A percentile compares a stretch with the other conserved stretches of the same genome.
Conservation (phyloP, 805 yeast genomes). For the Cyberlindnera japonica region DNA sequence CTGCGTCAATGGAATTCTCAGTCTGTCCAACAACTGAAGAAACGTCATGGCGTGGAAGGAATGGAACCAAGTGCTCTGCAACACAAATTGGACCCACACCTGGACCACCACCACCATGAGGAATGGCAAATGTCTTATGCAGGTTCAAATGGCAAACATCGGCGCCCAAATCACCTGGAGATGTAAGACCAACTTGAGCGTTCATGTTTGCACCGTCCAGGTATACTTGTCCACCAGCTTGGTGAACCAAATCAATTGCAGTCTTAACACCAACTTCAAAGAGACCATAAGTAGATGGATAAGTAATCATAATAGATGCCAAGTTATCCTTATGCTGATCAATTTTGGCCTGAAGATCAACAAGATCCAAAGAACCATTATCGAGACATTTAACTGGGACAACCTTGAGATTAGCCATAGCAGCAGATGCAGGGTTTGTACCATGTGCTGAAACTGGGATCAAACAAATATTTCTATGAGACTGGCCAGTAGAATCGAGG, state of each 20-base stretch:
- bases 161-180: constrained; percentile 97
- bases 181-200: constrained; percentile 96
- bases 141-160: constrained; percentile 96
- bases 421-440: constrained; percentile 97
- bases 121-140: constrained; percentile 96
- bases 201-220: constrained; percentile 99
- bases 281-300: constrained; percentile 95
- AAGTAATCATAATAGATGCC: constrained; percentile 94
- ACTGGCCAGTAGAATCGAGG: constrained; percentile 65
- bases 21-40: constrained; percentile 41
- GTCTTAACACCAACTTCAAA: constrained; percentile 87
- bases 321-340: constrained; percentile 61
- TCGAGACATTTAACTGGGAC: constrained; percentile 83
- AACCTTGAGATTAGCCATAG: constrained; percentile 94
- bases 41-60: constrained; percentile 75
- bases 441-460: constrained; percentile 99
- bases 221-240: constrained; percentile 91
- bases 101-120: constrained; percentile 99
- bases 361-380: constrained; percentile 83
- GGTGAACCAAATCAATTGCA: constrained; percentile 84
- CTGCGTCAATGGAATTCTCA: constrained; percentile 61
- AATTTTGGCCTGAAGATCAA: constrained; percentile 71
- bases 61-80: constrained; percentile 70
- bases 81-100: constrained; percentile 99
- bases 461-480: constrained; percentile 77